phyloP scores from a whole-genome alignment of 2,329 filamentous ascomycete genomes.

The Beauveria bassiana region DNA sequence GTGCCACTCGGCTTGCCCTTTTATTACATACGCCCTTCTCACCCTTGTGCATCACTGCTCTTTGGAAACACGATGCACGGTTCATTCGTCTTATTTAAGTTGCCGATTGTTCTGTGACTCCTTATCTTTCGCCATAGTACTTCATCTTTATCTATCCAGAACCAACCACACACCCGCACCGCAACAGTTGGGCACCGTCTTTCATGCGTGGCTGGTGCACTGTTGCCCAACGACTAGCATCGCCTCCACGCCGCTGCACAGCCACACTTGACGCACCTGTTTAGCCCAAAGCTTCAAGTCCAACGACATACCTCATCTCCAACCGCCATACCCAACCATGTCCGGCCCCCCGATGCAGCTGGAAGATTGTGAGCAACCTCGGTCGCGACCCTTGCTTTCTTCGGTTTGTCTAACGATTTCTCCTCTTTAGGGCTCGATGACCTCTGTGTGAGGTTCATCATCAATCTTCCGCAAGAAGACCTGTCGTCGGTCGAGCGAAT shows the following conservation, averaged over 20 bases:
- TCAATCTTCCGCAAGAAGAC: conserved; percentile 90
- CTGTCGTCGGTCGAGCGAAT: conserved; percentile 84
- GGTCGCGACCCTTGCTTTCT: conserved; percentile 12
- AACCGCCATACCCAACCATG: conserved; percentile 49
- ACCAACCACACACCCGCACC: not conserved
- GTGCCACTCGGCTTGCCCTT: not conserved
- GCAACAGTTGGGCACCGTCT: conserved; percentile 4
- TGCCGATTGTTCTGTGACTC: too few species aligned
- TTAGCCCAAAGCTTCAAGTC: conserved; percentile 2
- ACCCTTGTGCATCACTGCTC: not conserved
- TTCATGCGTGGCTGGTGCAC: not conserved
- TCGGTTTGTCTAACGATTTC: conserved; percentile 5
- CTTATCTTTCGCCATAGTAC: not conserved
- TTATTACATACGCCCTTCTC: not conserved
- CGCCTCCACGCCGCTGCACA: conserved; percentile 4
- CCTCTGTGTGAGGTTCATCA: conserved; percentile 94
- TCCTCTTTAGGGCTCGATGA: conserved; percentile 75
- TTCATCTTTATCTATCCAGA: not conserved
- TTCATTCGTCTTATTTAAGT: too few species aligned
- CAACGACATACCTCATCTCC: not conserved
- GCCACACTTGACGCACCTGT: conserved; percentile 2
- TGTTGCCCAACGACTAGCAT: not conserved
- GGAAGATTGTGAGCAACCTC: conserved; percentile 64
- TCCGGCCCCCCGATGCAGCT: conserved; percentile 72
- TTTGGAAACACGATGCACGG: not conserved